Base-by-base conservation (phyloP, 441 rosid species). In the Erodium texanum region DNA sequence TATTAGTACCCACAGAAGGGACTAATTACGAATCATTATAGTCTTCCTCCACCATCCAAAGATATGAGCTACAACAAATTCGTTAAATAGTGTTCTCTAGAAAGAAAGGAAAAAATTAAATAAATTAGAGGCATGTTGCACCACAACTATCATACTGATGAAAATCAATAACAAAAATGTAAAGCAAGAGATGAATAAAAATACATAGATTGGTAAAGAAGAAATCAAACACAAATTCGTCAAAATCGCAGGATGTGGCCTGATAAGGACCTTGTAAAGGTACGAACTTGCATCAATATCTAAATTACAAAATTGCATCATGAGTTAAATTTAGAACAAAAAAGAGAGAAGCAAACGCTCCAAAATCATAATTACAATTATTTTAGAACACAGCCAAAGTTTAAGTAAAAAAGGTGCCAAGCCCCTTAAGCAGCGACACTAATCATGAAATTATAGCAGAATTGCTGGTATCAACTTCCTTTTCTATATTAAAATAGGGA, bases 41-140 rank as follows among this genome's bases (percentile, higher is more conserved):
- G 99, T 98, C 82, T 96, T 96, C 62, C 98, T 96, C 99, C 99
- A 96, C 99, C 98, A 96, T 61, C 99, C 99, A 81, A 96, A 88
- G 56, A 96, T 88, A 78, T 96, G 99, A 52, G 99, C 99, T 64
- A 93, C 75, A 78, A 96, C 96, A 85, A 96, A 93, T 76, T 93
- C 98, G 75, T 96, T 98, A 78, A 96, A 89, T 41, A 93, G 80
- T 19, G 96, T 90, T 65, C 90, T 97, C 98, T 96, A 75, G 9
- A 75, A 65, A 41, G 64, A 56, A 20, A 36, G 41, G 1, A 36
- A 36, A 38, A 8, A 38, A 38, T 27, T 24, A 54, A 68, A 12
- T 45, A 76, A 68, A 78, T 76, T 73, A 82, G 69, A 74, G 68
- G 59, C 56, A 50, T 68, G 52, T 29, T 66, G 29, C 54, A 70